Evolutionary conservation across 73 alveolate species (phyloP).

Genomic region (Uronychia setigera): DNA sequence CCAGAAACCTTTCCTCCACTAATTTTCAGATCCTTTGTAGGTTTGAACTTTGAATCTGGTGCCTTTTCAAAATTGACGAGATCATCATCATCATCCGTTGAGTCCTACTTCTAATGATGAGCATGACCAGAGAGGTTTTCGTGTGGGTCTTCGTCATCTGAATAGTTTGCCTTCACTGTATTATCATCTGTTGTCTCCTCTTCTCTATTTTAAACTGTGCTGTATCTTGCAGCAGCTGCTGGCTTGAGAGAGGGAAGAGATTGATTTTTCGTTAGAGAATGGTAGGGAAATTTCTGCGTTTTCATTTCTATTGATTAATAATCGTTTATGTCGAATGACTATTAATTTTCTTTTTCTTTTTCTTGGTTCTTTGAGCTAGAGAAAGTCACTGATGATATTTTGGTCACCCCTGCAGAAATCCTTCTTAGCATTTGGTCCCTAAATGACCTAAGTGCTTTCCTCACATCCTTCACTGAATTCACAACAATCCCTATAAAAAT

Average conservation of each 20-base stretch:
- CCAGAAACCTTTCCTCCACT: not conserved
- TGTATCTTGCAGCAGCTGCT: not conserved
- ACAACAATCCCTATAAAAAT: conserved; percentile 49
- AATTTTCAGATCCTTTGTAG: not conserved
- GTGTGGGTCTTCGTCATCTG: not conserved
- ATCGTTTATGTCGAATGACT: not conserved
- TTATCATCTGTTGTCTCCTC: not conserved
- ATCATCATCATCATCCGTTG: not conserved
- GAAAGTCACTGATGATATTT: not conserved
- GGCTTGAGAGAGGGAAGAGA: conserved; percentile 3
- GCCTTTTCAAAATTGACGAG: not conserved
- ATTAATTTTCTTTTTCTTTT: no score
- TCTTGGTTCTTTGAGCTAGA: not conserved
- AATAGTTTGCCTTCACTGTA: not conserved
- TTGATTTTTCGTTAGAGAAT: not conserved
- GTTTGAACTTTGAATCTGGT: not conserved
- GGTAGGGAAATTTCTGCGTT: not conserved
- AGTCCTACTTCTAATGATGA: no score
- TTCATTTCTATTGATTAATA: not conserved
- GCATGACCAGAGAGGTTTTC: no score
- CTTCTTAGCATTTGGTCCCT: conserved; percentile 79
- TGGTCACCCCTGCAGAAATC: conserved; percentile 67
- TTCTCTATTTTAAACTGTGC: not conserved
- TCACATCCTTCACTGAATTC: conserved; percentile 79
- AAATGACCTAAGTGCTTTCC: conserved; percentile 80